Conservation (phyloP, 2,329 filamentous ascomycete species). For the Xylaria sp. region DNA sequence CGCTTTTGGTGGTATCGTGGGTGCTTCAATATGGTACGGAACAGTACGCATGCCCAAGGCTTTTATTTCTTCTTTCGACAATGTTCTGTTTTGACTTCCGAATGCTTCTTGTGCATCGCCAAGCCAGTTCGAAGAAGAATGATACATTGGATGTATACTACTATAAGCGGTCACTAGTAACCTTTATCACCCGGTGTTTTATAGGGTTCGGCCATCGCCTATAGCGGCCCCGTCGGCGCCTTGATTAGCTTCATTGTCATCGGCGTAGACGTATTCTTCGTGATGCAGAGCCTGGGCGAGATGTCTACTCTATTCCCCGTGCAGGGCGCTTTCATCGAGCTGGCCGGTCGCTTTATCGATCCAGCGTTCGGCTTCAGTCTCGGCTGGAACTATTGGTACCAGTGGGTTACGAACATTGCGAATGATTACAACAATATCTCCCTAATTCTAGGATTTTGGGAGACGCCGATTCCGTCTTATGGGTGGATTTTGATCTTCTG, state of each 20-base stretch:
- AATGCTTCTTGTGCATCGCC: background rate
- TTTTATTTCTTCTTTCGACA: background rate
- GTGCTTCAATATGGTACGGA: slow-evolving; percentile 47
- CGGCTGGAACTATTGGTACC: slow-evolving; percentile 62
- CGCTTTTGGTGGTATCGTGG: slow-evolving; percentile 47
- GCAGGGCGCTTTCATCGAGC: slow-evolving; percentile 63
- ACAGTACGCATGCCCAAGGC: slow-evolving; percentile 27
- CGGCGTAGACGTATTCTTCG: slow-evolving; percentile 50
- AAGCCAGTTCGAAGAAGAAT: background rate
- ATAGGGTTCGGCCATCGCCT: slow-evolving; percentile 47
- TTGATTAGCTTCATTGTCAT: slow-evolving; percentile 50
- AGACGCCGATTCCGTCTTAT: slow-evolving; percentile 56
- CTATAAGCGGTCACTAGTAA: background rate
- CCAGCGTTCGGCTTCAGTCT: slow-evolving; percentile 60
- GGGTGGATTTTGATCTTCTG: slow-evolving; percentile 61
- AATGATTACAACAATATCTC: slow-evolving; percentile 59
- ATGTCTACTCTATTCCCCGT: slow-evolving; percentile 65
- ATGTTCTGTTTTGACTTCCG: background rate
- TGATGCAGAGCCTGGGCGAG: slow-evolving; percentile 67
- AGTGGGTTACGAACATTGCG: slow-evolving; percentile 58
- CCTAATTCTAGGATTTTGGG: slow-evolving; percentile 59
- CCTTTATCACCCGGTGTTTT: background rate
- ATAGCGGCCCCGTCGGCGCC: slow-evolving; percentile 49
- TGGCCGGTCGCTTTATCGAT: slow-evolving; percentile 63
- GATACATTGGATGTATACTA: background rate